These are phyloP conservation scores for Hibiscus mutabilis DNA, from an alignment of 345 rosid genomes.

Conservation along the genomic window DNA sequence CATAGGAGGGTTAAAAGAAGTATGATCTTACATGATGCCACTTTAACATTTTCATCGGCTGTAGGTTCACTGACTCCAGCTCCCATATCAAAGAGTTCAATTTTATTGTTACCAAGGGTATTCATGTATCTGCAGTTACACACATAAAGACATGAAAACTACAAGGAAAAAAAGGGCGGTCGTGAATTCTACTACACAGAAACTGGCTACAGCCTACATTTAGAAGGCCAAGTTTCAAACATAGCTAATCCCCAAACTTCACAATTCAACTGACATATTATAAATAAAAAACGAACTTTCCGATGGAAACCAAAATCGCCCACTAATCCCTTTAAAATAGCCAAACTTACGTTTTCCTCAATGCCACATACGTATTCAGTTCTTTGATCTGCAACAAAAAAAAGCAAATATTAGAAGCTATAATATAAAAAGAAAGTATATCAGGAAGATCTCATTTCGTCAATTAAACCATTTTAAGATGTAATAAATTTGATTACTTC, in stretches of 20 bases:
- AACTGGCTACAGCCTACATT: not conserved
- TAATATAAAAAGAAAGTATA: slow-evolving; percentile 1
- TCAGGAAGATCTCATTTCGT: not conserved
- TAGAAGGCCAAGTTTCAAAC: not conserved
- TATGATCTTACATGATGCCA: slow-evolving; percentile 70
- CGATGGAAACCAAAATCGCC: not conserved
- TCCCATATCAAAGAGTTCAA: slow-evolving; percentile 88
- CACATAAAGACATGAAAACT: not conserved
- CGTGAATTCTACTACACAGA: not conserved
- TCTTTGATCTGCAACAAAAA: slow-evolving; percentile 70
- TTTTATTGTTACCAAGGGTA: slow-evolving; percentile 84
- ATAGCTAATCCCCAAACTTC: not conserved
- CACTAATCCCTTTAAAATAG: not conserved
- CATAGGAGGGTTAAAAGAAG: not conserved
- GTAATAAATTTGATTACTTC: not conserved
- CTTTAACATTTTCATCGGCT: slow-evolving; percentile 76
- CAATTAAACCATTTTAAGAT: not conserved
- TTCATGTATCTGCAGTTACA: slow-evolving; percentile 64
- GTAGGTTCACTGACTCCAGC: slow-evolving; percentile 87
- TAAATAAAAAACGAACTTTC: not conserved
- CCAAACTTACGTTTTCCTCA: slow-evolving; percentile 81
- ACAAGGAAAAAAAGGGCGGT: not conserved
- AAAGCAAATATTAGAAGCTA: not conserved
- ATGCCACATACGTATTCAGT: slow-evolving; percentile 83
- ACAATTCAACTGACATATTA: not conserved